A percentile compares a stretch with the other conserved stretches of the same genome.
Conservation (phyloP, 768 basidiomycete genomes). For the Coprinopsis sp. region DNA sequence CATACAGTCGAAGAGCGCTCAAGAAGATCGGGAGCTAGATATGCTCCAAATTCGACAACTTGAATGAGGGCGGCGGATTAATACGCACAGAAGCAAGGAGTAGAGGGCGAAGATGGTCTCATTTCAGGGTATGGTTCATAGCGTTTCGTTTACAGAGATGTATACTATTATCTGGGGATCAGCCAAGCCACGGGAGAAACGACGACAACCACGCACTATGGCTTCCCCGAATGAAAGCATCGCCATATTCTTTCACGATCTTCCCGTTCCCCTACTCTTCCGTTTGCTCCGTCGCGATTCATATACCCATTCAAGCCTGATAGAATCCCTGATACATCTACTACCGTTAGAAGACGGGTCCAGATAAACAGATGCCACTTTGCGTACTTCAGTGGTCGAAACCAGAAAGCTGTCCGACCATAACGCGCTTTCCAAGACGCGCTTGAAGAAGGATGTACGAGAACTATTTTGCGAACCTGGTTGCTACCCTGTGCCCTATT, state of each 20-base stretch:
- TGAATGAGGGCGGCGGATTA: too few relatives aligned
- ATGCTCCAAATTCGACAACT: too few relatives aligned
- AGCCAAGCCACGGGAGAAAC: background rate
- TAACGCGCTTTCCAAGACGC: conserved; percentile 89
- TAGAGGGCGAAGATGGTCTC: too few relatives aligned
- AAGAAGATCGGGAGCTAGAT: too few relatives aligned
- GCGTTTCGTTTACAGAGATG: conserved; percentile 64
- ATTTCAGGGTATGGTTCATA: too few relatives aligned
- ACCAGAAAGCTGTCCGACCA: conserved; percentile 88
- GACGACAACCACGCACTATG: conserved; percentile 54
- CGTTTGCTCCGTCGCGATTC: conserved; percentile 97
- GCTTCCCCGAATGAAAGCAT: conserved; percentile 92
- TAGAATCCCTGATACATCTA: conserved; percentile 60
- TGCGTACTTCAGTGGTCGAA: conserved; percentile 87
- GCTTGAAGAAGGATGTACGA: conserved; percentile 89
- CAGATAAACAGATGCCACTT: background rate
- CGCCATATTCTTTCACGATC: conserved; percentile 86
- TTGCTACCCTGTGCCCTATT: too few relatives aligned
- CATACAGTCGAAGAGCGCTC: too few relatives aligned
- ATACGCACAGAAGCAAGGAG: too few relatives aligned
- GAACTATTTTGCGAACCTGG: conserved; percentile 52
- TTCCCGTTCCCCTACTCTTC: conserved; percentile 88
- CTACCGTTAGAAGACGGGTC: background rate
- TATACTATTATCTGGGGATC: conserved; percentile 53
- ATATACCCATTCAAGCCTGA: conserved; percentile 98